Percentiles rank a stretch among this genome's conserved stretches.
phyloP scores from a whole-genome alignment of 768 basidiomycete species.

The Pholiota conissans region DNA sequence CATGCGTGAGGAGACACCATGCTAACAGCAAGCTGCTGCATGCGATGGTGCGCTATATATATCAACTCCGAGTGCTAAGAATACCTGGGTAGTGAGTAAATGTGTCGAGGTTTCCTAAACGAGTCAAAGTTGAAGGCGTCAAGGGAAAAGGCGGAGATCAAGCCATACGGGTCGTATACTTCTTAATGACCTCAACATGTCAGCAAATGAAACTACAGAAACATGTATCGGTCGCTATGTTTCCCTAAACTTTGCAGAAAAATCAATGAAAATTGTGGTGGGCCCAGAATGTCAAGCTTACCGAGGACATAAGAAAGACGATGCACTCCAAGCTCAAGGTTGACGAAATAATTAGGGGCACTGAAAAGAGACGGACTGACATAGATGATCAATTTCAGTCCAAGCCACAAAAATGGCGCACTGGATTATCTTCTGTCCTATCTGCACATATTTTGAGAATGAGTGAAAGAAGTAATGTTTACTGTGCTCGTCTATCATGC shows the following conservation, averaged over 20 bases:
- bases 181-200: neutral
- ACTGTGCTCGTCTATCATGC: neutral
- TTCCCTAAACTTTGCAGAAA: neutral
- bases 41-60: conserved; percentile 12
- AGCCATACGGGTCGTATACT: neutral
- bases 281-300: neutral
- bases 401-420: neutral
- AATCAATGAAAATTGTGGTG: neutral
- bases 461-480: neutral
- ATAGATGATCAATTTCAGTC: neutral
- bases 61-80: neutral
- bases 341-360: neutral
- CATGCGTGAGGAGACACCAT: conserved; percentile 14
- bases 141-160: neutral
- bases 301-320: neutral
- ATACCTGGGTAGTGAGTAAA: conserved; percentile 1
- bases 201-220: neutral
- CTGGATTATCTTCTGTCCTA: neutral
- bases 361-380: neutral
- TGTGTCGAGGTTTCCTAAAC: neutral
- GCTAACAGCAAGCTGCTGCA: conserved; percentile 9
- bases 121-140: conserved; percentile 1
- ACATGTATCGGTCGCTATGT: neutral
- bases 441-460: neutral
- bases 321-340: neutral